Evolutionary conservation across 2,329 filamentous ascomycete species (phyloP).

Genomic region (Cyclaneusma minus): DNA sequence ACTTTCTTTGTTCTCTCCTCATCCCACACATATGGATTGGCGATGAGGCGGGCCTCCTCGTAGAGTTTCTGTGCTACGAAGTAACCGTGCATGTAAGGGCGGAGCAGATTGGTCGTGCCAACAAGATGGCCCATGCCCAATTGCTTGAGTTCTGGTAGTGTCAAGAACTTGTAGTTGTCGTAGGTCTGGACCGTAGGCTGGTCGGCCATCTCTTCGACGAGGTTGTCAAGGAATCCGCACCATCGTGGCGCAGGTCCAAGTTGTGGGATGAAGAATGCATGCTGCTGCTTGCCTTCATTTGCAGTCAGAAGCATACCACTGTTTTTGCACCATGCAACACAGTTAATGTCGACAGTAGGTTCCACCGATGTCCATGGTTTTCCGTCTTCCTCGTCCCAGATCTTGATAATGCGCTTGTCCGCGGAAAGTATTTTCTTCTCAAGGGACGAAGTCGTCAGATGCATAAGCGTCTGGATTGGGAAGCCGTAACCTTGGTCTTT

Average conservation of each 20-base stretch:
- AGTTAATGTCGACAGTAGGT: constrained; percentile 85
- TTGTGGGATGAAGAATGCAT: constrained; percentile 89
- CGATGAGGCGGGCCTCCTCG: constrained; percentile 84
- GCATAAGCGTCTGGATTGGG: constrained; percentile 70
- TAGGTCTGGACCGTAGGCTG: constrained; percentile 67
- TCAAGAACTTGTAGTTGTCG: constrained; percentile 99
- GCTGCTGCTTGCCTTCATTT: constrained; percentile 90
- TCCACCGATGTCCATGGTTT: constrained; percentile 92
- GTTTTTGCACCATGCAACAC: constrained; percentile 82
- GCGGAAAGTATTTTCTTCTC: constrained; percentile 81
- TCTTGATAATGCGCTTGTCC: constrained; percentile 92
- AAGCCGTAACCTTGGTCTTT: constrained; percentile 97
- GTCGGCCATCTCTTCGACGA: constrained; percentile 98
- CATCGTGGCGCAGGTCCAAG: constrained; percentile 85
- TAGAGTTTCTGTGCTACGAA: constrained; percentile 93
- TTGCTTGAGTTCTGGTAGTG: constrained; percentile 67
- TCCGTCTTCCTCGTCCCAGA: constrained; percentile 77
- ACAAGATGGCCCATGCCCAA: constrained; percentile 81
- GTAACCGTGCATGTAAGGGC: constrained; percentile 98
- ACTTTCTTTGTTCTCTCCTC: constrained; percentile 83
- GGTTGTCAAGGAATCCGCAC: constrained; percentile 93
- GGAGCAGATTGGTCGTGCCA: constrained; percentile 74
- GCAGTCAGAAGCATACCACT: constrained; percentile 93
- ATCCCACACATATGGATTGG: constrained; percentile 86
- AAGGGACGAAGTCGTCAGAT: constrained; percentile 54